These are phyloP conservation scores for Gnaphalium uliginosum DNA, from an alignment of 129 eudicot species.

Conservation along the genomic window DNA sequence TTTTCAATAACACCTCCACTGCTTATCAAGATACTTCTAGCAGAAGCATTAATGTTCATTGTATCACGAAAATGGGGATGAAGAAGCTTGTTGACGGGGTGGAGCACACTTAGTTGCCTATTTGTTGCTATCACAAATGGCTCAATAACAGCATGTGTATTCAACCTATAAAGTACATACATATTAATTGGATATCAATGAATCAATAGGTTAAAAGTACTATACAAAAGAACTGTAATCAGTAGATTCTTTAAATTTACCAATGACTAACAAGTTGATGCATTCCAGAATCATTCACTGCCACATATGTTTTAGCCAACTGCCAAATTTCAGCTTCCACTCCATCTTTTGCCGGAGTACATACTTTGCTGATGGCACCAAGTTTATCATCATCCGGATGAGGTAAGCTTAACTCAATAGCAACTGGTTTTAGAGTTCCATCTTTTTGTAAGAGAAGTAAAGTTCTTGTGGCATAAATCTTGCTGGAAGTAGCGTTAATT, in stretches of 20 bases:
- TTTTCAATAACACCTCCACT: conserved; percentile 47
- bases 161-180: conserved; percentile 46
- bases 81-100: conserved; percentile 54
- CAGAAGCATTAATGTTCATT: conserved; percentile 51
- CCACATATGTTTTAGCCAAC: conserved; percentile 55
- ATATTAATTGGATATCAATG: neutral
- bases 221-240: too few species aligned
- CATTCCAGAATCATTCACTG: conserved; percentile 49
- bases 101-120: conserved; percentile 55
- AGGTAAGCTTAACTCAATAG: conserved; percentile 57
- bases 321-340: conserved; percentile 50
- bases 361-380: conserved; percentile 42
- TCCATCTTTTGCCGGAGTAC: conserved; percentile 43
- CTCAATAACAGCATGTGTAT: conserved; percentile 56
- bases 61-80: conserved; percentile 56
- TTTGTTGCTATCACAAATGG: conserved; percentile 56
- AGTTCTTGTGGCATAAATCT: conserved; percentile 57
- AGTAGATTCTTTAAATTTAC: conserved; percentile 9
- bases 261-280: conserved; percentile 55
- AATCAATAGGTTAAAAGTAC: too few species aligned
- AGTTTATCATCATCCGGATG: conserved; percentile 34
- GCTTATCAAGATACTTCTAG: conserved; percentile 38
- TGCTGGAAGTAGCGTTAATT: conserved; percentile 39
- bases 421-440: conserved; percentile 56
- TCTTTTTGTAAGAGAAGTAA: conserved; percentile 35